phyloP scores from a whole-genome alignment of 306 rosid species.

The Glycine latifolia region DNA sequence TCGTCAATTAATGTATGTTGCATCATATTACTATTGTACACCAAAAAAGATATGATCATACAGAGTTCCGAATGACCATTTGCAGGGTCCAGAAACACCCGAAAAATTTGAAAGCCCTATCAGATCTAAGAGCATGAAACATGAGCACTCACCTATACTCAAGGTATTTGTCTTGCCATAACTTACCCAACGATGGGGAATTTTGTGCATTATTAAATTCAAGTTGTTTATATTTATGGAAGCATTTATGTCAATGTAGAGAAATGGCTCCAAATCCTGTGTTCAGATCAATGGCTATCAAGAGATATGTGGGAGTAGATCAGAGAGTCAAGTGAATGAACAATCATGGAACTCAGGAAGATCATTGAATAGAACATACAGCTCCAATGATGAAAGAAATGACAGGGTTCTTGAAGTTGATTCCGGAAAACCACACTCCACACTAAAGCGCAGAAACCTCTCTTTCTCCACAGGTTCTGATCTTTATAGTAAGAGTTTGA shows the following conservation, averaged over 20 bases:
- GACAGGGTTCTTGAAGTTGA: constrained; percentile 71
- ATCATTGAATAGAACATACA: constrained; percentile 44
- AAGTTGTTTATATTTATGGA: constrained; percentile 13
- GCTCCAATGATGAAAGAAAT: constrained; percentile 56
- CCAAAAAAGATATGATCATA: constrained; percentile 8
- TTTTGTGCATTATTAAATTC: constrained; percentile 4
- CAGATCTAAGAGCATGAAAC: constrained; percentile 62
- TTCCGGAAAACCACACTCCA: constrained; percentile 53
- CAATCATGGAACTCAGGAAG: constrained; percentile 54
- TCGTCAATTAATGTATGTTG: background rate
- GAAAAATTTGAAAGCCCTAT: constrained; percentile 77
- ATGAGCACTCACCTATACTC: constrained; percentile 58
- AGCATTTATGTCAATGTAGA: constrained; percentile 55
- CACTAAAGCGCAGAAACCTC: constrained; percentile 58
- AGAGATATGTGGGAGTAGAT: constrained; percentile 48
- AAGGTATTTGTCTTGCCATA: constrained; percentile 51
- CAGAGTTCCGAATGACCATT: constrained; percentile 19
- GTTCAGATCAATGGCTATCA: constrained; percentile 43
- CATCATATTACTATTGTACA: background rate
- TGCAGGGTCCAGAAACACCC: constrained; percentile 89
- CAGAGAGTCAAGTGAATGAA: constrained; percentile 47
- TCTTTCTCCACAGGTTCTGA: constrained; percentile 55
- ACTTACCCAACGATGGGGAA: background rate
- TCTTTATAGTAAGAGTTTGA: constrained; percentile 59
- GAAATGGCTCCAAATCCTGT: constrained; percentile 67